Base-by-base conservation (phyloP, 306 rosid species). In the Inga oerstediana region DNA sequence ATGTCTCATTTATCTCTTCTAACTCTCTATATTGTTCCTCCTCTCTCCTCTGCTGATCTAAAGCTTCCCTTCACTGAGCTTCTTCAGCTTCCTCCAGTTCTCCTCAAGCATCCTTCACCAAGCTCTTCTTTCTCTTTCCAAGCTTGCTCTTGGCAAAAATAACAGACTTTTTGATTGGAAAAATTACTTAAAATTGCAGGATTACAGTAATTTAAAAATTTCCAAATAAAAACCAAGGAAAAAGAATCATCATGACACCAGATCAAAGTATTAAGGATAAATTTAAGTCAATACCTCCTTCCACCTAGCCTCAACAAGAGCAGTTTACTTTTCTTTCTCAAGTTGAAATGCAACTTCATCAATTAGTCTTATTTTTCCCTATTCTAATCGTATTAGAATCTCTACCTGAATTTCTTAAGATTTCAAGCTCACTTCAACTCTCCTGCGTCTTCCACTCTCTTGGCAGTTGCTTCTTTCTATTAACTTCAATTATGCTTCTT, bases 391-490 rank as follows among this genome's bases (percentile, higher is more conserved):
- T 77, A 90, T 91, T 84, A 86, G 84, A 79, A 92, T 87, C 84
- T 89, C 94, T 75, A 88, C 78, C 84, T 67, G 83, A 78, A 89
- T 83, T 71, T 92, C 93, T 77, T 86, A 90, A 24, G 94, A 92
- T 68, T 79, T 80, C 87, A 94, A 82, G 80, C 88, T 89, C 89
- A 88, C 98, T 74, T 90, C 91, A 32, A 92, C 98, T 83, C 88
- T 88, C 83, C 66, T 90, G 92, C 88, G 81, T 94, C 97, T 84
- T 91, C 97, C 80, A 90, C 80, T 82, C 94, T 90, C 86, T 77
- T 91, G n/a, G 94, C 86, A 75, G 92, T 88, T 88, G 92, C 98
- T 84, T 94, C 98, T 87, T 91, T 27, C 95, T 39, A 90, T 79
- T 74, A 80, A 58, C 81, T 89, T 89, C 85, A 89, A 82, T 74